Evolutionary conservation across 169 alveolate species (phyloP).

Genomic region (Condylostoma magnum): DNA sequence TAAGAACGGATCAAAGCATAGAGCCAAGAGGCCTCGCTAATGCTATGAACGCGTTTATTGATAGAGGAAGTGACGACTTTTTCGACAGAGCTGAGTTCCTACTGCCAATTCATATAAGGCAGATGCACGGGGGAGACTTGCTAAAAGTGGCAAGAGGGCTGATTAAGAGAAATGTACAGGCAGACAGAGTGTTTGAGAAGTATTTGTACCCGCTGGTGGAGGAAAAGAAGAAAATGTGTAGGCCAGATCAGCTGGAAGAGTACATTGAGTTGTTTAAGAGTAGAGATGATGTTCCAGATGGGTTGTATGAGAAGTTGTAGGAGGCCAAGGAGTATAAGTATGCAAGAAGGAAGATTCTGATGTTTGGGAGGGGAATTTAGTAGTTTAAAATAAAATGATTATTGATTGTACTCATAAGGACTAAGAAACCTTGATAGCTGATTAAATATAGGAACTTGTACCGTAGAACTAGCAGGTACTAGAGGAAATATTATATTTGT

Average conservation of each 20-base stretch:
- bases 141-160: constrained; percentile 1
- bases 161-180: not conserved
- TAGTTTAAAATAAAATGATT: no score
- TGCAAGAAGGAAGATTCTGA: not conserved
- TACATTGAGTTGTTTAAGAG: not conserved
- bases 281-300: not conserved
- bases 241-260: not conserved
- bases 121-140: not conserved
- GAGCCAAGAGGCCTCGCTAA: constrained; percentile 26
- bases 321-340: not conserved
- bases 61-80: not conserved
- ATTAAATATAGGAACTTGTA: no score
- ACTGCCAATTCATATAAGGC: not conserved
- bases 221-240: not conserved
- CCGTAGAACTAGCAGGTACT: no score
- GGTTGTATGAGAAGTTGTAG: not conserved
- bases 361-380: not conserved
- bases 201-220: not conserved
- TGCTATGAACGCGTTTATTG: constrained; percentile 7
- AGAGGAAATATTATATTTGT: no score
- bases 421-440: no score
- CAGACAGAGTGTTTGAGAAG: not conserved
- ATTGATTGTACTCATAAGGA: no score
- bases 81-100: not conserved
- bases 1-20: not conserved